Conservation (phyloP, 805 yeast genomes). For the Candida parachauliodes region DNA sequence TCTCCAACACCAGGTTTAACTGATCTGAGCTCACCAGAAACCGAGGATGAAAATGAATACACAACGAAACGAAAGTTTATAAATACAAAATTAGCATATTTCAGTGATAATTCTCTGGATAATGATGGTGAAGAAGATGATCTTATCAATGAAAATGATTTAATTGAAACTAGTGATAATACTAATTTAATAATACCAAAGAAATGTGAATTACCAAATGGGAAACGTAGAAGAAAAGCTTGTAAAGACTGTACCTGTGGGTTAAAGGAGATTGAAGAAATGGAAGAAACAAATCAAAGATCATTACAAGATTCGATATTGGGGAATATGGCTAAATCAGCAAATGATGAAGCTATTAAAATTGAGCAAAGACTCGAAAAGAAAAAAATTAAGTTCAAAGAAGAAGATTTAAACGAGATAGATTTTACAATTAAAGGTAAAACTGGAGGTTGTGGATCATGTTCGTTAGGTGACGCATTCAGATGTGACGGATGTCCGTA, state of each 20-base stretch:
- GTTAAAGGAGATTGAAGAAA: slow-evolving; percentile 79
- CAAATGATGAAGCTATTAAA: slow-evolving; percentile 50
- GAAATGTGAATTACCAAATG: slow-evolving; percentile 49
- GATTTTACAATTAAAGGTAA: slow-evolving; percentile 97
- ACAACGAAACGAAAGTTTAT: slow-evolving; percentile 42
- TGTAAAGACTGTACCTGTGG: slow-evolving; percentile 99
- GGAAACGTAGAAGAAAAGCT: slow-evolving; percentile 78
- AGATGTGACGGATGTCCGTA: slow-evolving; percentile 98
- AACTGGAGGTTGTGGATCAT: slow-evolving; percentile 96
- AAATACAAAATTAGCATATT: slow-evolving; percentile 49
- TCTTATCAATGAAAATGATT: slow-evolving; percentile 34
- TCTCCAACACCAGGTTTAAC: slow-evolving; percentile 29
- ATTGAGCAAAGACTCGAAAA: slow-evolving; percentile 47
- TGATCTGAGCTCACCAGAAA: slow-evolving; percentile 36
- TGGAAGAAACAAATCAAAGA: slow-evolving; percentile 46
- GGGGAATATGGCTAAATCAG: slow-evolving; percentile 47
- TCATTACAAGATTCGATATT: slow-evolving; percentile 43
- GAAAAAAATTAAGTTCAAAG: slow-evolving; percentile 49
- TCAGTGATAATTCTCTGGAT: slow-evolving; percentile 46
- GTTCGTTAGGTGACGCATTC: slow-evolving; percentile 97
- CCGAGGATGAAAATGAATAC: slow-evolving; percentile 38
- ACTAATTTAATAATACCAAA: slow-evolving; percentile 50
- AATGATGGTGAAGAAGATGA: slow-evolving; percentile 17
- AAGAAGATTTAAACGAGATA: slow-evolving; percentile 78
- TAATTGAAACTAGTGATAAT: slow-evolving; percentile 28